These are phyloP conservation scores for Capronia coronata DNA, from an alignment of 2,329 filamentous ascomycete genomes.

Conservation along the genomic window DNA sequence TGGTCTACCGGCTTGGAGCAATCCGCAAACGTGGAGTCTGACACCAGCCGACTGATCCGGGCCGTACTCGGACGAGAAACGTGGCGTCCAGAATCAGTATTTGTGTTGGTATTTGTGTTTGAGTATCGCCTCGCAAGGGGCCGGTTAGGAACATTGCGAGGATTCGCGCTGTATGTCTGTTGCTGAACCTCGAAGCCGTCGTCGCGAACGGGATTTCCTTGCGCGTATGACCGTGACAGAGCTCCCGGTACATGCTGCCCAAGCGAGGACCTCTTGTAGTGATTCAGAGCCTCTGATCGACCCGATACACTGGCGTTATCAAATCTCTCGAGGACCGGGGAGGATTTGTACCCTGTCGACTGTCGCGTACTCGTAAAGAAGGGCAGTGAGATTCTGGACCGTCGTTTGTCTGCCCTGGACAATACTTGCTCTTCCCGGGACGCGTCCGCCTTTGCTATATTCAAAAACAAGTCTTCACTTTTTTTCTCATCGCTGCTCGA, in stretches of 20 bases:
- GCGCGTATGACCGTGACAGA: slow-evolving; percentile 16
- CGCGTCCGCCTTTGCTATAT: slow-evolving; percentile 41
- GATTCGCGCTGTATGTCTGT: slow-evolving; percentile 12
- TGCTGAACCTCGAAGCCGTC: neutral
- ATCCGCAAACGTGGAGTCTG: slow-evolving; percentile 30
- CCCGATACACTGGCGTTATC: slow-evolving; percentile 19
- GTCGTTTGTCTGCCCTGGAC: slow-evolving; percentile 16
- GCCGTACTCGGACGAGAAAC: slow-evolving; percentile 12
- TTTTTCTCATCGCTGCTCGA: slow-evolving; percentile 37
- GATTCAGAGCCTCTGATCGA: slow-evolving; percentile 18
- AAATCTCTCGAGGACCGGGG: slow-evolving; percentile 18
- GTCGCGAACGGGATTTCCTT: slow-evolving; percentile 10
- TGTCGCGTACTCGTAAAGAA: slow-evolving; percentile 24
- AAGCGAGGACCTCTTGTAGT: slow-evolving; percentile 25
- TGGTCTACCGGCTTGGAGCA: slow-evolving; percentile 34
- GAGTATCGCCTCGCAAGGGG: slow-evolving; percentile 22
- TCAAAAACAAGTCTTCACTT: slow-evolving; percentile 43
- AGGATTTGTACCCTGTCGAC: slow-evolving; percentile 21
- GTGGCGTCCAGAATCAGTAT: slow-evolving; percentile 12
- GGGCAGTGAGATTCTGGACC: slow-evolving; percentile 27
- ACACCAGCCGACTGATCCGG: slow-evolving; percentile 30
- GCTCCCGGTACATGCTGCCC: slow-evolving; percentile 22
- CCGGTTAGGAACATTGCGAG: slow-evolving; percentile 10
- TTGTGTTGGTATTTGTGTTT: slow-evolving; percentile 21
- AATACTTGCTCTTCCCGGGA: slow-evolving; percentile 9